Evolutionary conservation across 768 basidiomycete species (phyloP), one percentile per base, ranked within the genome.

Genomic region (Goffeauzyma gilvescens): DNA sequence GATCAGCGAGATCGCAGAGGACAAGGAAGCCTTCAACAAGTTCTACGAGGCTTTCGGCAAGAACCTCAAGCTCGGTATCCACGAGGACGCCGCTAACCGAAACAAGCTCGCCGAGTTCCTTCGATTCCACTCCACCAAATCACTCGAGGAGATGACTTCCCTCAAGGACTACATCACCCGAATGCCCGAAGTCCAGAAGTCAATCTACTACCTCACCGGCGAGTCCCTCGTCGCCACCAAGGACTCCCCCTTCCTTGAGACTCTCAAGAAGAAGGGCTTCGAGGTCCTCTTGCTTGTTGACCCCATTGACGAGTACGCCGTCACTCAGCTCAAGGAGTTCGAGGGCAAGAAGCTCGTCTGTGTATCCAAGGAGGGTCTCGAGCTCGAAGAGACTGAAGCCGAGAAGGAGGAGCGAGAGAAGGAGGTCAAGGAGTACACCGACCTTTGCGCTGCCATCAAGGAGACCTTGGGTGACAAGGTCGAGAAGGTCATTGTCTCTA

Each of bases 151-250:
- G 71, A 71, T 73, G 66, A 80, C 77, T 44, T 90, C 87, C 22
- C 75, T 98, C 60, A 95, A 95, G 69, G 90, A 98, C 71, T 98
- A 96, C 72, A 90, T 95, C 65, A 95, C 87, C 41, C 90, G 90
- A 57, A 95, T 93, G 89, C 90, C 89, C 49, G 86, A 95, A 69
- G 74, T 86, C 52, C 90, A 98, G 68, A 95, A 95, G 68, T 82
- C 85, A 54, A 85, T 98, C 67, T 98, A 95, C 75, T 96, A 90
- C 73, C 81, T 95, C 54, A 98, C 90, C 42, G 90, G 90, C 65
- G 90, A 98, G 72, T 90, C 86, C 5, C 79, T 98, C 40, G 78
- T 76, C 44, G 74, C 84, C 42, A 76, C 80, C 55, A 76, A 73
- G 60, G 86, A 96, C 66, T 95, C 90, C 34, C 90, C 90, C 15